A percentile compares a stretch with the other conserved stretches of the same genome.
phyloP scores from a whole-genome alignment of 1,284 basidiomycete species.

The Somion occarium region DNA sequence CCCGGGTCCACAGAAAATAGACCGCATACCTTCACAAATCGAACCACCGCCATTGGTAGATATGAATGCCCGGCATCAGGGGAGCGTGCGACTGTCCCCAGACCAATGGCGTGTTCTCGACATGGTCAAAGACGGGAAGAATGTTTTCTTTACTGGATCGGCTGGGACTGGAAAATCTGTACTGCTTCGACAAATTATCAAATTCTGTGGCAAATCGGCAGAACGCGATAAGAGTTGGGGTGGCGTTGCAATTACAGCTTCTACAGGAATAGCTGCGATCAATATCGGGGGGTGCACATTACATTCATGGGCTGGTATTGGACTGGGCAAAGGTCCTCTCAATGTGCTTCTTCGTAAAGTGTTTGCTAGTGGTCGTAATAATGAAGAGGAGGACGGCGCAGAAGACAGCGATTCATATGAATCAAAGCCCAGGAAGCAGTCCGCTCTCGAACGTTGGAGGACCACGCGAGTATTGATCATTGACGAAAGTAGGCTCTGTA shows the following conservation, averaged over 20 bases:
- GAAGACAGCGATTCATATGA: slow-evolving; percentile 4
- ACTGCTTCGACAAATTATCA: slow-evolving; percentile 83
- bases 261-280: slow-evolving; percentile 86
- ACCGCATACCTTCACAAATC: too few species aligned
- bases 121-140: slow-evolving; percentile 51
- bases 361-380: slow-evolving; percentile 24
- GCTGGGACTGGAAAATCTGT: slow-evolving; percentile 94
- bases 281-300: slow-evolving; percentile 92
- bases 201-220: slow-evolving; percentile 19
- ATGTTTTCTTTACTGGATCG: slow-evolving; percentile 77
- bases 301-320: slow-evolving; percentile 90
- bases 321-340: slow-evolving; percentile 69
- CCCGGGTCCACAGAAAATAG: too few species aligned
- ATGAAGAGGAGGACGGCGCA: slow-evolving; percentile 51
- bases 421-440: slow-evolving; percentile 1
- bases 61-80: too few species aligned
- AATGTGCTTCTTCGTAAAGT: slow-evolving; percentile 66
- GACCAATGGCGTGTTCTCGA: slow-evolving; percentile 56
- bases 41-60: too few species aligned
- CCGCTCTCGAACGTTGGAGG: slow-evolving; percentile 41
- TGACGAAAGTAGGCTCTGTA: slow-evolving; percentile 52
- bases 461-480: slow-evolving; percentile 53
- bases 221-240: slow-evolving; percentile 7
- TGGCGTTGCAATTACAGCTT: slow-evolving; percentile 53
- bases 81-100: slow-evolving; percentile 32